Evolutionary conservation across 2,329 filamentous ascomycete species (phyloP).

Genomic region (Pezizomycotina sp.): DNA sequence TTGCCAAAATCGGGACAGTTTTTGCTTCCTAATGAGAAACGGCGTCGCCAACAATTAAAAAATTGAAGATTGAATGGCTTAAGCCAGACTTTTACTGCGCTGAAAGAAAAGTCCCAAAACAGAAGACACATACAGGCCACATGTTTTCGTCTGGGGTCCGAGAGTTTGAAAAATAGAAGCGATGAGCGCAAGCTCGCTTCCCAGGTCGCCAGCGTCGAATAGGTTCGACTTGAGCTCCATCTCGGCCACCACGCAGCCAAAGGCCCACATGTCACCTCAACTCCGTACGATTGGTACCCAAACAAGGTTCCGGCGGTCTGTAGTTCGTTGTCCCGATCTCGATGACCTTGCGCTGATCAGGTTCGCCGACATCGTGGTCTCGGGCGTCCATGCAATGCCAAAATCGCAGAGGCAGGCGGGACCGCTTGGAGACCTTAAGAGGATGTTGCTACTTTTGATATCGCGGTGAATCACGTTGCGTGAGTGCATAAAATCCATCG

Average conservation of each 20-base stretch:
- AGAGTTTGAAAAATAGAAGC: constrained; percentile 82
- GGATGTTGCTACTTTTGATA: constrained; percentile 78
- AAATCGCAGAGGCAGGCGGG: constrained; percentile 78
- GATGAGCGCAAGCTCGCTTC: constrained; percentile 80
- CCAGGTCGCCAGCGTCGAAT: constrained; percentile 77
- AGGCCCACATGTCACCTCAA: constrained; percentile 76
- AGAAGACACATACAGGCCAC: constrained; percentile 51
- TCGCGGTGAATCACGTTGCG: constrained; percentile 79
- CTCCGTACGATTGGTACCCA: constrained; percentile 55
- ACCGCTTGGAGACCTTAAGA: constrained; percentile 49
- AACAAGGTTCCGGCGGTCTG: constrained; percentile 75
- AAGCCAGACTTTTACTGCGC: too few species aligned
- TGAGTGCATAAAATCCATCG: constrained; percentile 51
- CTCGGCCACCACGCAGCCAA: constrained; percentile 72
- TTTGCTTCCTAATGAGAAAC: constrained; percentile 41
- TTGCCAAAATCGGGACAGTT: constrained; percentile 68
- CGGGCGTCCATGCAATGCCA: constrained; percentile 70
- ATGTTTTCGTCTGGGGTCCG: constrained; percentile 58
- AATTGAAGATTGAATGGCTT: background rate
- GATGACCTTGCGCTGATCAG: constrained; percentile 54
- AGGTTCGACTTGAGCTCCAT: constrained; percentile 41
- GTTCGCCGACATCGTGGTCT: constrained; percentile 45
- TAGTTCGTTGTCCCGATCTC: constrained; percentile 91
- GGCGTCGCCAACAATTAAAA: constrained; percentile 19
- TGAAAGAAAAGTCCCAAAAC: too few species aligned